Conservation (phyloP, 1,284 basidiomycete species). For the Albatrellus sp. region DNA sequence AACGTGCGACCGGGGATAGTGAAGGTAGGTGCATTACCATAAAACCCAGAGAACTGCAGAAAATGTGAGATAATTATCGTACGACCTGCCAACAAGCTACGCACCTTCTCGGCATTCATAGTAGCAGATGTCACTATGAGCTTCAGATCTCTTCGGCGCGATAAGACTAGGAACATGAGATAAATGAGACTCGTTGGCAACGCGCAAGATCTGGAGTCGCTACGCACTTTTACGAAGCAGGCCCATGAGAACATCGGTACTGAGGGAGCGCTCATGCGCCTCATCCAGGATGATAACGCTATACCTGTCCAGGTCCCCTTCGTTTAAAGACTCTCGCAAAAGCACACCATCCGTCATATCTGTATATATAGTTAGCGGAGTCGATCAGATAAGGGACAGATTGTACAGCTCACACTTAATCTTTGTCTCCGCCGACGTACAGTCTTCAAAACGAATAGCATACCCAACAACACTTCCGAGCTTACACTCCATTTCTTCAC, state of each 20-base stretch:
- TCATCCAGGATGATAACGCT: conserved; percentile 95
- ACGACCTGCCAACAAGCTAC: background rate
- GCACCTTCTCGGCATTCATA: conserved; percentile 95
- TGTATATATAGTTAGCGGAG: conserved; percentile 18
- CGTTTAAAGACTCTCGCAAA: conserved; percentile 89
- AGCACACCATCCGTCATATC: conserved; percentile 99
- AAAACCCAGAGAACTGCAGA: conserved; percentile 81
- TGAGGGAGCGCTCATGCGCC: conserved; percentile 92
- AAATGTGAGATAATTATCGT: conserved; percentile 2
- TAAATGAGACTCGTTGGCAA: background rate
- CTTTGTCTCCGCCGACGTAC: conserved; percentile 82
- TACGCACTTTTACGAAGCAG: conserved; percentile 79
- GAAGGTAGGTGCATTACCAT: conserved; percentile 89
- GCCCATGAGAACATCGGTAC: conserved; percentile 96
- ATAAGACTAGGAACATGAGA: conserved; percentile 50
- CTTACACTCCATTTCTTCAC: conserved; percentile 91
- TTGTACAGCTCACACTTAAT: conserved; percentile 70
- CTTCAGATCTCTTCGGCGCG: conserved; percentile 83
- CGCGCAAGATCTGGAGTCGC: conserved; percentile 9
- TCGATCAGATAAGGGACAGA: conserved; percentile 6
- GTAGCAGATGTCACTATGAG: conserved; percentile 97
- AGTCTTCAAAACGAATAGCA: conserved; percentile 96
- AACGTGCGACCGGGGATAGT: conserved; percentile 98
- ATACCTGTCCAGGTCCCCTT: conserved; percentile 91
- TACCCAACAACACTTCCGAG: conserved; percentile 88